A percentile compares a stretch with the other conserved stretches of the same genome.
Conservation (phyloP, 768 basidiomycete species). For the Amanita pallidorosea region DNA sequence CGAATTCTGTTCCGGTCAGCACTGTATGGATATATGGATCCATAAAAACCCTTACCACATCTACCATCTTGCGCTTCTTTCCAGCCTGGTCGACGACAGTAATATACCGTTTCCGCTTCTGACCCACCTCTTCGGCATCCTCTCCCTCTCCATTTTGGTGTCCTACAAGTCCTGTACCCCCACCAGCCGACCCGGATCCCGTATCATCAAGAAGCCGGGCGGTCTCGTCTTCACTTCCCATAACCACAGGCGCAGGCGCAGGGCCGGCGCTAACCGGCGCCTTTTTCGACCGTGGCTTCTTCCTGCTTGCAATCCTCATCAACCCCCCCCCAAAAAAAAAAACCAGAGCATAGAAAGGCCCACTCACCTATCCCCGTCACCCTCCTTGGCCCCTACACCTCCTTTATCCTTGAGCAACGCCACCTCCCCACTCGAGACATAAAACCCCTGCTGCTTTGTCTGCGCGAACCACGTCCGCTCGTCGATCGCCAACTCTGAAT, state of each 20-base stretch:
- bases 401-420: constrained; percentile 63
- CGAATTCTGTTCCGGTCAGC: constrained; percentile 28
- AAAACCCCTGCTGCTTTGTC: constrained; percentile 90
- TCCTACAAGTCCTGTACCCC: constrained; percentile 17
- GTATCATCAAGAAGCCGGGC: background rate
- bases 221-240: constrained; percentile 10
- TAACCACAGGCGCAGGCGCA: background rate
- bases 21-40: background rate
- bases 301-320: constrained; percentile 27
- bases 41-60: constrained; percentile 32
- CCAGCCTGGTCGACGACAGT: constrained; percentile 40
- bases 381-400: background rate
- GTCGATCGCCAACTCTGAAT: constrained; percentile 86
- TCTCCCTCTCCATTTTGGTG: constrained; percentile 9
- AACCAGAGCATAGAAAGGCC: constrained; percentile 4
- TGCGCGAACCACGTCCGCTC: constrained; percentile 85
- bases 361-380: constrained; percentile 24
- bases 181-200: constrained; percentile 19
- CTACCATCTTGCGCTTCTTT: constrained; percentile 64
- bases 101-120: constrained; percentile 45
- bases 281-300: constrained; percentile 66
- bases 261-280: constrained; percentile 13
- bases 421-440: constrained; percentile 82
- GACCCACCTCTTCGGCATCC: constrained; percentile 22
- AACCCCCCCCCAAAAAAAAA: background rate